These are phyloP conservation scores for Auriculariales sp. DNA, from an alignment of 768 basidiomycete species.

Conservation along the genomic window DNA sequence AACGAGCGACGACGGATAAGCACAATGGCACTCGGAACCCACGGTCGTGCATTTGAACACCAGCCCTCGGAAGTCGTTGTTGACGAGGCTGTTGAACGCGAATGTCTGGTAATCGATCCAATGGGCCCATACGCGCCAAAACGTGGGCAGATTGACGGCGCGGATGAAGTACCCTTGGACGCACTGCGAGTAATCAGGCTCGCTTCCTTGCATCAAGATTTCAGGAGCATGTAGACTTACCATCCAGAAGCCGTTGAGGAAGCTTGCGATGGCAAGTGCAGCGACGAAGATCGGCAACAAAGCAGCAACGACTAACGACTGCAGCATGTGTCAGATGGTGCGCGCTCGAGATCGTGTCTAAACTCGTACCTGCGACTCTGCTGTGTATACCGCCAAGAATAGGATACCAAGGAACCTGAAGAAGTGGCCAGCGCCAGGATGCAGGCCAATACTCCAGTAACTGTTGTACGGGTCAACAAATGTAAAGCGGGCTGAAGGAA, in stretches of 20 bases:
- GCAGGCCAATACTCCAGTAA: constrained; percentile 27
- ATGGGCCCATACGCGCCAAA: constrained; percentile 45
- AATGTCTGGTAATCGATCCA: constrained; percentile 15
- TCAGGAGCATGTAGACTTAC: constrained; percentile 31
- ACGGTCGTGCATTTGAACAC: constrained; percentile 26
- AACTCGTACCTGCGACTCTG: constrained; percentile 30
- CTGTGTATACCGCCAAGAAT: constrained; percentile 36
- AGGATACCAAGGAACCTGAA: constrained; percentile 42
- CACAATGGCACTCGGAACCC: constrained; percentile 27
- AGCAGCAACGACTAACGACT: constrained; percentile 29
- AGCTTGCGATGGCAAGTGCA: constrained; percentile 38
- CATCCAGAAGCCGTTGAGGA: constrained; percentile 45
- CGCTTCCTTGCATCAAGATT: constrained; percentile 1
- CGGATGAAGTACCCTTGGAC: constrained; percentile 28
- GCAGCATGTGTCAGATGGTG: background rate
- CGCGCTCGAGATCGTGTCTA: background rate
- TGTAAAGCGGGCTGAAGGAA: background rate
- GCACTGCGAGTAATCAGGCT: constrained; percentile 3
- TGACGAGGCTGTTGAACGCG: constrained; percentile 14
- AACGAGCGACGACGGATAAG: constrained; percentile 32
- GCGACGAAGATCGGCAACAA: constrained; percentile 45
- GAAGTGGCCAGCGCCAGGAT: constrained; percentile 31
- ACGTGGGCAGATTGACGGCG: constrained; percentile 36
- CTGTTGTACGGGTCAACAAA: constrained; percentile 8
- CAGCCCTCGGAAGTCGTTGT: constrained; percentile 36